Evolutionary conservation across 2,329 filamentous ascomycete genomes (phyloP).

Genomic region (Microcyclospora tardicrescens): DNA sequence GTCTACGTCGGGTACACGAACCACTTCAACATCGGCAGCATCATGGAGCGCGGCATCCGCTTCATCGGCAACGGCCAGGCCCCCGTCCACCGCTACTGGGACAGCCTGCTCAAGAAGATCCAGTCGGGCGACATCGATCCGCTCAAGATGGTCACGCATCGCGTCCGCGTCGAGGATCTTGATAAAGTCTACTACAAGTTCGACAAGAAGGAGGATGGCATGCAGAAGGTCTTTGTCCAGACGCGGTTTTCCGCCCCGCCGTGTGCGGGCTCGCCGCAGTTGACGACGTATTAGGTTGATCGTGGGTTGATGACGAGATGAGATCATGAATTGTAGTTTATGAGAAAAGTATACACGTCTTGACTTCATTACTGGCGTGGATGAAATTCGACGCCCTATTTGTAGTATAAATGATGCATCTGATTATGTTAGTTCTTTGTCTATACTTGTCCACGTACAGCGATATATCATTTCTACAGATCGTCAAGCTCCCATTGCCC

Average conservation of each 20-base stretch:
- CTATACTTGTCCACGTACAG: no score
- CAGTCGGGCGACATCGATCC: conserved; percentile 58
- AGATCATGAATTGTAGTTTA: neutral
- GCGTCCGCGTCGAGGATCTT: conserved; percentile 42
- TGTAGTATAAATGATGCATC: no score
- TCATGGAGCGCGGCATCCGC: conserved; percentile 79
- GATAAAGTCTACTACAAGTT: conserved; percentile 46
- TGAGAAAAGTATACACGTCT: no score
- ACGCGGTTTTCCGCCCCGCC: conserved; percentile 45
- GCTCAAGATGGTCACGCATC: conserved; percentile 68
- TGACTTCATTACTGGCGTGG: no score
- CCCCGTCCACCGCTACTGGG: conserved; percentile 76
- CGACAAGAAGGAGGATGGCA: conserved; percentile 56
- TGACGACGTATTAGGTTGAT: conserved; percentile 33
- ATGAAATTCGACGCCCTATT: no score
- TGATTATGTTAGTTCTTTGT: no score
- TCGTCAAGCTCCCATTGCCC: no score
- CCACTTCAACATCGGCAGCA: conserved; percentile 64
- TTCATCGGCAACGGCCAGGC: conserved; percentile 58
- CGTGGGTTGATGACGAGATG: neutral
- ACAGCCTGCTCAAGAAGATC: conserved; percentile 57
- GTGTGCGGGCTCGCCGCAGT: conserved; percentile 35
- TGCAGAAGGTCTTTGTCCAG: conserved; percentile 69
- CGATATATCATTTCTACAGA: no score
- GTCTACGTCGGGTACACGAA: conserved; percentile 57